These are phyloP conservation scores for Oxytropis ochrocephala DNA, from an alignment of 306 rosid species.

Conservation along the genomic window DNA sequence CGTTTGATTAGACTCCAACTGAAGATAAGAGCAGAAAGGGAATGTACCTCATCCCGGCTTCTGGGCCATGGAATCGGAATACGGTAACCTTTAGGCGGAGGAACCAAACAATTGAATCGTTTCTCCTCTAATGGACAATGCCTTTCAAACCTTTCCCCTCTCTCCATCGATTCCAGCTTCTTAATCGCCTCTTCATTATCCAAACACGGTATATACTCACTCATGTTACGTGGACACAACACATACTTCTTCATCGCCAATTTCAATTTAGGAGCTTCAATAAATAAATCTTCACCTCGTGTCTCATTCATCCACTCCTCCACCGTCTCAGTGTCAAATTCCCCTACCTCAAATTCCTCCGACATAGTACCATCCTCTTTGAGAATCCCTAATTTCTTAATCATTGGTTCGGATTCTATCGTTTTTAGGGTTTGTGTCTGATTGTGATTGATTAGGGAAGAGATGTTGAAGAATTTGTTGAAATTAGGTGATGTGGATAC, in stretches of 20 bases:
- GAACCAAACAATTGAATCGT: conserved; percentile 73
- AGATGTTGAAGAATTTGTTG: conserved; percentile 31
- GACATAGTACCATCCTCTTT: conserved; percentile 83
- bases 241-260: conserved; percentile 33
- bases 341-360: conserved; percentile 75
- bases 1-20: neutral
- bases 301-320: conserved; percentile 49
- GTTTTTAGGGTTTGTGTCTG: conserved; percentile 14
- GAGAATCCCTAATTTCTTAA: conserved; percentile 65
- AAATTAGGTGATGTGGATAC: conserved; percentile 61
- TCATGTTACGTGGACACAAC: conserved; percentile 44
- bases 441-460: conserved; percentile 34
- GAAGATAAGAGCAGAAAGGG: too few species aligned
- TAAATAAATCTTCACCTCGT: neutral
- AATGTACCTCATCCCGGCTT: conserved; percentile 85
- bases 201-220: conserved; percentile 84
- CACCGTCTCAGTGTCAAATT: conserved; percentile 43
- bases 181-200: conserved; percentile 61
- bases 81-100: conserved; percentile 65
- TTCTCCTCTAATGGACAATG: conserved; percentile 58
- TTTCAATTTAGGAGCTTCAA: neutral
- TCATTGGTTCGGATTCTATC: neutral
- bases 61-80: conserved; percentile 79
- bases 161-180: conserved; percentile 48
- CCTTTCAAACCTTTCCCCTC: conserved; percentile 73